Evolutionary conservation across 768 basidiomycete species (phyloP).

Genomic region (Auriculariales sp.): DNA sequence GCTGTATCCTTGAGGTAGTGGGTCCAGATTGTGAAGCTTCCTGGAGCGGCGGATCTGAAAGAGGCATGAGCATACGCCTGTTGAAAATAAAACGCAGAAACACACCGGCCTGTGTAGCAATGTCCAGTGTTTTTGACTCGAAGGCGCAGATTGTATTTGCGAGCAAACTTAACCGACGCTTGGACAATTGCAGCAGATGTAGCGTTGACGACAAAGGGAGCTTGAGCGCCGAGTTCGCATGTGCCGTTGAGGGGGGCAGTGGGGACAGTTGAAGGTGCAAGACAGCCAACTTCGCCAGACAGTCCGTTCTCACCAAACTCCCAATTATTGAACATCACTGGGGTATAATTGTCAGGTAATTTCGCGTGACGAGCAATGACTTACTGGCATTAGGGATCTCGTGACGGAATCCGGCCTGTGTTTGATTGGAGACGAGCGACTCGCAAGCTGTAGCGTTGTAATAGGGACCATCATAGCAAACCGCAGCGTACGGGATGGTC

Average conservation of each 20-base stretch:
- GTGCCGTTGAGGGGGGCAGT: background rate
- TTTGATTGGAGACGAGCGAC: background rate
- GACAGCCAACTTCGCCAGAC: too few species aligned
- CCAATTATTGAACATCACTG: background rate
- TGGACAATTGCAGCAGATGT: background rate
- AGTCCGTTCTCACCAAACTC: background rate
- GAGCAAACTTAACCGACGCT: background rate
- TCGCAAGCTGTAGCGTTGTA: background rate
- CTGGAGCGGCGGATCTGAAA: background rate
- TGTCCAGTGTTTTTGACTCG: background rate
- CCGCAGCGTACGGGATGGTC: background rate
- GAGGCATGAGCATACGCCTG: background rate
- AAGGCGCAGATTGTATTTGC: background rate
- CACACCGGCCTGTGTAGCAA: background rate
- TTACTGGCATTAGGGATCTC: background rate
- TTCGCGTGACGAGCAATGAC: background rate
- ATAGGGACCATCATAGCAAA: background rate
- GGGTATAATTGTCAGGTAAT: background rate
- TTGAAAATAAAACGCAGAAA: background rate
- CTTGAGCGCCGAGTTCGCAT: background rate
- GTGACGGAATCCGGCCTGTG: background rate
- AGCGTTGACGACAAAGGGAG: background rate
- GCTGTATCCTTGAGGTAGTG: background rate
- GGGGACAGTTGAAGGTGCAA: background rate
- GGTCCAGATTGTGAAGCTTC: background rate